Evolutionary conservation across 176 grass and related monocot genomes (phyloP).

Genomic region (Cenchrus purpureus): DNA sequence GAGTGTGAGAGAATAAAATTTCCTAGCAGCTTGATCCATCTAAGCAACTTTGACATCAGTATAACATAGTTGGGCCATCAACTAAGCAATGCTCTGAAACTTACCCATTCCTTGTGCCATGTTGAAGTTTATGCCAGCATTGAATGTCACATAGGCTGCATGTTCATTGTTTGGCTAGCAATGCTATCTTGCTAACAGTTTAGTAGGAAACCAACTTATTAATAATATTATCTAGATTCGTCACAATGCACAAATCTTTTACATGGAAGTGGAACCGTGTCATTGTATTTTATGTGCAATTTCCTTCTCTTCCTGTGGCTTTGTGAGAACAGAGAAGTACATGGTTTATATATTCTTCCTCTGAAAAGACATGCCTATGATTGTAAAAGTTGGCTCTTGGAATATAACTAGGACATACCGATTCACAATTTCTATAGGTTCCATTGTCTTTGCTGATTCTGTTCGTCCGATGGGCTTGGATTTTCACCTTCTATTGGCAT

Average conservation of each 20-base stretch:
- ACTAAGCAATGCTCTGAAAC: neutral
- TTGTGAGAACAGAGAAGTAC: neutral
- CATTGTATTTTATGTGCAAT: neutral
- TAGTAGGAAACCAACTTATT: neutral
- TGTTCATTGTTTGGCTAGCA: slow-evolving; percentile 4
- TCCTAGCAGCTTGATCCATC: neutral
- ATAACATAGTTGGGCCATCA: neutral
- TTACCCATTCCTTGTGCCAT: neutral
- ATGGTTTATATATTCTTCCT: neutral
- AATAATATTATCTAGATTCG: neutral
- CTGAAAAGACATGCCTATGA: neutral
- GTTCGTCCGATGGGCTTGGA: neutral
- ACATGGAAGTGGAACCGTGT: neutral
- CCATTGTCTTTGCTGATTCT: neutral
- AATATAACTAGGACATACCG: neutral
- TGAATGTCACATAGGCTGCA: neutral
- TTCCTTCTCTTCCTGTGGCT: neutral
- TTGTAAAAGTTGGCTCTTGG: neutral
- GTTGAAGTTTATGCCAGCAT: neutral
- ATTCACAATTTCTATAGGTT: neutral
- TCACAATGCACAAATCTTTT: neutral
- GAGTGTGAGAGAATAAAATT: neutral
- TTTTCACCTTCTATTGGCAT: neutral
- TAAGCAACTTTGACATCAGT: neutral
- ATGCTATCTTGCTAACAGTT: neutral